phyloP scores from a whole-genome alignment of 106 monocot species.

The Dendrobium nobile region DNA sequence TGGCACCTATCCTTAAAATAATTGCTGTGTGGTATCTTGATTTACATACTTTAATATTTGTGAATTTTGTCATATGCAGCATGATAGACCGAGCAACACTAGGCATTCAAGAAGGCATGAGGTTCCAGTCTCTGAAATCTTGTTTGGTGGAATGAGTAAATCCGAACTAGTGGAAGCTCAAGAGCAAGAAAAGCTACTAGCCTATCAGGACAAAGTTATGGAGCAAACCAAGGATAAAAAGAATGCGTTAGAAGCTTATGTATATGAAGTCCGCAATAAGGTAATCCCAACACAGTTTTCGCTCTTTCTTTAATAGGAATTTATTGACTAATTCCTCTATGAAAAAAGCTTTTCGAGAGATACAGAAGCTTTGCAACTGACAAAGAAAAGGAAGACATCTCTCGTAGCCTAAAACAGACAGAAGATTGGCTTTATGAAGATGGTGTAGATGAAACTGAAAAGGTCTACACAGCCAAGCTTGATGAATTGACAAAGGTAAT shows the following conservation, averaged over 20 bases:
- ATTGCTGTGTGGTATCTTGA: not conserved
- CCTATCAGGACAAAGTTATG: conserved; percentile 68
- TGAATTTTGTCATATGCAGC: conserved; percentile 12
- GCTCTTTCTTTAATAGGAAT: not conserved
- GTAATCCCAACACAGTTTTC: conserved; percentile 23
- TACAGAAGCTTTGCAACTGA: conserved; percentile 78
- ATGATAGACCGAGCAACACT: conserved; percentile 17
- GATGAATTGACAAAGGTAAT: conserved; percentile 77
- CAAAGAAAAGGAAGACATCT: conserved; percentile 70
- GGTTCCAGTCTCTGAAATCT: conserved; percentile 40
- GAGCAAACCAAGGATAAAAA: conserved; percentile 84
- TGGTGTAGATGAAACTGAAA: conserved; percentile 86
- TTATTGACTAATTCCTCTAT: not conserved
- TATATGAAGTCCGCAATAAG: conserved; percentile 89
- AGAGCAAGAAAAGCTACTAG: conserved; percentile 47
- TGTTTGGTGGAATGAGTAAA: conserved; percentile 55
- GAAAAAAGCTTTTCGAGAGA: conserved; percentile 69
- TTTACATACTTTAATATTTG: not conserved
- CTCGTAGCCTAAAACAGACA: conserved; percentile 54
- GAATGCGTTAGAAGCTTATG: conserved; percentile 76
- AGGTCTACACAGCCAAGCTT: conserved; percentile 54
- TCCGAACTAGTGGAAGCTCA: conserved; percentile 39
- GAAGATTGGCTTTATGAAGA: conserved; percentile 98
- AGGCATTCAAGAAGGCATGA: conserved; percentile 30
- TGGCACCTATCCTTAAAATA: not conserved